Evolutionary conservation across 768 basidiomycete species (phyloP).

Genomic region (Calocera cornea): DNA sequence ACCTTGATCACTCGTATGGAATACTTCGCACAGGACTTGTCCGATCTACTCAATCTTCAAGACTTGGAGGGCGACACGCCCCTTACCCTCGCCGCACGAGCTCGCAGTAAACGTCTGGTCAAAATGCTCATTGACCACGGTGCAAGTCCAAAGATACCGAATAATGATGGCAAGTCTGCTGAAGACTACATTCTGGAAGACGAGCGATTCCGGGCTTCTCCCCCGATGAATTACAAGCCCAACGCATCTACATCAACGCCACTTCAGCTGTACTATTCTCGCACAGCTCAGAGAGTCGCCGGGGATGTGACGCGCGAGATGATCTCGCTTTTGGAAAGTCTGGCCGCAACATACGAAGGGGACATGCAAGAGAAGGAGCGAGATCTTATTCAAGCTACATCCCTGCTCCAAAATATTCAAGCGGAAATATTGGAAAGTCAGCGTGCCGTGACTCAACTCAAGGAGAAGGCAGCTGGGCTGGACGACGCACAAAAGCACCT

Average conservation of each 20-base stretch:
- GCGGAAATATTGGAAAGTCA: conserved; percentile 81
- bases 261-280: conserved; percentile 70
- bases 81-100: conserved; percentile 88
- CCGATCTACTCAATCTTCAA: conserved; percentile 97
- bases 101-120: conserved; percentile 87
- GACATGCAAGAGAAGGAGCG: conserved; percentile 86
- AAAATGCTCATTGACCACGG: conserved; percentile 92
- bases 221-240: conserved; percentile 54
- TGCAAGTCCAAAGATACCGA: conserved; percentile 87
- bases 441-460: conserved; percentile 56
- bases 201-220: conserved; percentile 88
- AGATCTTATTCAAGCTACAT: conserved; percentile 79
- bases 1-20: conserved; percentile 74
- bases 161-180: conserved; percentile 89
- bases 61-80: conserved; percentile 99
- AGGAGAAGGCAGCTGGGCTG: conserved; percentile 52
- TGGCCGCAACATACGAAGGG: conserved; percentile 81
- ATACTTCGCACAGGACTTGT: conserved; percentile 89
- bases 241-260: conserved; percentile 29
- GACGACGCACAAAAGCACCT: conserved; percentile 45
- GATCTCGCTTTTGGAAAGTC: conserved; percentile 68
- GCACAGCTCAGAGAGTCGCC: conserved; percentile 72
- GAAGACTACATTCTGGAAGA: conserved; percentile 99
- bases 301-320: conserved; percentile 77
- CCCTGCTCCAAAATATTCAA: conserved; percentile 72